phyloP scores from a whole-genome alignment of 495 filamentous ascomycete genomes.

The Xylaria acuta region DNA sequence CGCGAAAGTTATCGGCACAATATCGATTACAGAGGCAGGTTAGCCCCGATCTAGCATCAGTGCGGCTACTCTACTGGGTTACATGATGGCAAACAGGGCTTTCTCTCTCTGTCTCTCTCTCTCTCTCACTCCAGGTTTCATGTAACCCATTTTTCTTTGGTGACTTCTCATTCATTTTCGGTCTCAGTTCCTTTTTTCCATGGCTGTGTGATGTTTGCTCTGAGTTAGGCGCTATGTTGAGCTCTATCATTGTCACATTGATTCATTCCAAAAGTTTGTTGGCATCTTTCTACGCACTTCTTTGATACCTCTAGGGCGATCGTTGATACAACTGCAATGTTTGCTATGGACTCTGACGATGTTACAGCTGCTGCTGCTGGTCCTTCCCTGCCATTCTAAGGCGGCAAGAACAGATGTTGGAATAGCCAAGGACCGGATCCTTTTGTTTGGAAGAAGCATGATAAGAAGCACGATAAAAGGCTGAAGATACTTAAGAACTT shows the following conservation, averaged over 20 bases:
- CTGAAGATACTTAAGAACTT: slow-evolving; percentile 21
- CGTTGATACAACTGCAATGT: slow-evolving; percentile 37
- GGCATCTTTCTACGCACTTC: slow-evolving; percentile 41
- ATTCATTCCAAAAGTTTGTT: slow-evolving; percentile 41
- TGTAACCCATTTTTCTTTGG: slow-evolving; percentile 39
- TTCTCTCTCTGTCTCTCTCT: slow-evolving; percentile 33
- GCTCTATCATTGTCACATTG: slow-evolving; percentile 32
- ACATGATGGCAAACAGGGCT: slow-evolving; percentile 30
- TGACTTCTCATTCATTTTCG: slow-evolving; percentile 26
- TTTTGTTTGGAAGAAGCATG: slow-evolving; percentile 12
- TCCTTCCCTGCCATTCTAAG: slow-evolving; percentile 29
- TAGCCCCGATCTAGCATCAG: slow-evolving; percentile 20
- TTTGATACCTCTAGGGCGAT: slow-evolving; percentile 46
- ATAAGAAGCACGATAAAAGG: slow-evolving; percentile 13
- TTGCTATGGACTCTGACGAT: slow-evolving; percentile 38
- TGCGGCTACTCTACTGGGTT: slow-evolving; percentile 31
- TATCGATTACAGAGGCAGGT: slow-evolving; percentile 18
- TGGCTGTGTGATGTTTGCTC: slow-evolving; percentile 41
- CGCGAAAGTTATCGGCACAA: slow-evolving; percentile 15
- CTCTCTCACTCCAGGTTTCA: slow-evolving; percentile 30
- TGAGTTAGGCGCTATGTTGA: slow-evolving; percentile 41
- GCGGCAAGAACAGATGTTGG: slow-evolving; percentile 21
- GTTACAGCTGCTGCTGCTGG: slow-evolving; percentile 32
- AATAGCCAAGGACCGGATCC: slow-evolving; percentile 24
- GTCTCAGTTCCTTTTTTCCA: slow-evolving; percentile 33